Conservation (phyloP, 352 stramenopile species). For the Phytophthora pinifolia region DNA sequence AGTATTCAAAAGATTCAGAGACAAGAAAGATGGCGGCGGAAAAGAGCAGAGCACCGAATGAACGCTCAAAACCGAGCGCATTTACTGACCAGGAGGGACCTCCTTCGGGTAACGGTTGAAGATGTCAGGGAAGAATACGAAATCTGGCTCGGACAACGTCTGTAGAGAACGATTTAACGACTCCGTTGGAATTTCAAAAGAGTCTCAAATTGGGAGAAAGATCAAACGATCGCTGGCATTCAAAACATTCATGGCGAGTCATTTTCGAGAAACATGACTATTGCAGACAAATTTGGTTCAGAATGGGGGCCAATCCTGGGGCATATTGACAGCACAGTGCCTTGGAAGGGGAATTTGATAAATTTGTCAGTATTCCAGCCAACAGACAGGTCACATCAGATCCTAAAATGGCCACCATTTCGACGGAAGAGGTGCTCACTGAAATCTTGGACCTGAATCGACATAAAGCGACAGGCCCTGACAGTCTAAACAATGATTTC, state of each 20-base stretch:
- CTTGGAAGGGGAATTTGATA: not conserved
- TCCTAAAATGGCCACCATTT: not conserved
- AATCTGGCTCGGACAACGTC: not conserved
- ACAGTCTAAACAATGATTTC: constrained; percentile 2
- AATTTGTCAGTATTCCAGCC: not conserved
- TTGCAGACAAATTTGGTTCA: not conserved
- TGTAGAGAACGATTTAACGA: not conserved
- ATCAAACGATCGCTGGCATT: not conserved
- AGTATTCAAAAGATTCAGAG: not conserved
- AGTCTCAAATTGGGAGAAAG: not conserved
- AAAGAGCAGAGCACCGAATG: not conserved
- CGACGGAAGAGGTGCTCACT: not conserved
- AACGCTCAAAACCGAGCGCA: not conserved
- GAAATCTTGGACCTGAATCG: not conserved
- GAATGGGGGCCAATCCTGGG: not conserved
- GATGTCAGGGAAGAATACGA: too few relatives aligned
- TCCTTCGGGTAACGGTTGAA: too few relatives aligned
- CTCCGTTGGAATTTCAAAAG: not conserved
- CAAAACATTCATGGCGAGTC: not conserved
- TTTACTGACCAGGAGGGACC: not conserved
- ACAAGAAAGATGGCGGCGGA: too few relatives aligned
- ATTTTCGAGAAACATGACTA: not conserved
- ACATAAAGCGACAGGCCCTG: constrained; percentile 2
- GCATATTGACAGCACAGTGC: not conserved
- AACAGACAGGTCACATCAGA: not conserved